These are phyloP conservation scores for Trifolium pratense DNA, from an alignment of 306 rosid species.

Conservation along the genomic window DNA sequence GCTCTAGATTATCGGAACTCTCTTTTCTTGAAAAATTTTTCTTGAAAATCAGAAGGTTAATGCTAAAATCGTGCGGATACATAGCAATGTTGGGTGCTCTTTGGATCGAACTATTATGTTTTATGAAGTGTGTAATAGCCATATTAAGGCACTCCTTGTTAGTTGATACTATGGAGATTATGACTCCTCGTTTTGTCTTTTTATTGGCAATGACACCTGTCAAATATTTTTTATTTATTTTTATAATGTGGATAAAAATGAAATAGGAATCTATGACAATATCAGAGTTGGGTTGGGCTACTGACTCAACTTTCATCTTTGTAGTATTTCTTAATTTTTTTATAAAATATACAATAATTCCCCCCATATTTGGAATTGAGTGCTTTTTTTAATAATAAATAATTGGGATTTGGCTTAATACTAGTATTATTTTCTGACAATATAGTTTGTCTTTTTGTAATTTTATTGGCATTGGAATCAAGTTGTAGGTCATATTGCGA, in stretches of 20 bases:
- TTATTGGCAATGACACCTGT: neutral
- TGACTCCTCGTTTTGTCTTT: too few species aligned
- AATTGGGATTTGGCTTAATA: slow-evolving; percentile 5
- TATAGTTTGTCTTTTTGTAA: slow-evolving; percentile 32
- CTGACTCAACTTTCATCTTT: neutral
- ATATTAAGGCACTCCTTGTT: too few species aligned
- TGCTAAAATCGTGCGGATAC: too few species aligned
- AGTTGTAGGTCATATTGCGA: slow-evolving; percentile 27
- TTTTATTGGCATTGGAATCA: slow-evolving; percentile 24
- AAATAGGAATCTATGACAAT: slow-evolving; percentile 12
- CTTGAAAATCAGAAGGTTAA: too few species aligned
- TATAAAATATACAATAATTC: neutral
- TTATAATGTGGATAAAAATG: neutral
- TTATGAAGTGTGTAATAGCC: too few species aligned
- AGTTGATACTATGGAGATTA: too few species aligned
- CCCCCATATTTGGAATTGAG: neutral
- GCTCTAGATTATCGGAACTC: too few species aligned
- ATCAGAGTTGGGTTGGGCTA: neutral
- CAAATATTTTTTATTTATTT: neutral
- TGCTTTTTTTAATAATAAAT: neutral
- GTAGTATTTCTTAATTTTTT: neutral
- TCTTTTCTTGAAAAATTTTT: too few species aligned
- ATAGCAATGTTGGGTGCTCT: too few species aligned
- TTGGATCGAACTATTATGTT: too few species aligned
- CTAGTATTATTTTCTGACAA: slow-evolving; percentile 36